Conservation (phyloP, 371 early-diverging fungal species). For the Smittium mucronatum region DNA sequence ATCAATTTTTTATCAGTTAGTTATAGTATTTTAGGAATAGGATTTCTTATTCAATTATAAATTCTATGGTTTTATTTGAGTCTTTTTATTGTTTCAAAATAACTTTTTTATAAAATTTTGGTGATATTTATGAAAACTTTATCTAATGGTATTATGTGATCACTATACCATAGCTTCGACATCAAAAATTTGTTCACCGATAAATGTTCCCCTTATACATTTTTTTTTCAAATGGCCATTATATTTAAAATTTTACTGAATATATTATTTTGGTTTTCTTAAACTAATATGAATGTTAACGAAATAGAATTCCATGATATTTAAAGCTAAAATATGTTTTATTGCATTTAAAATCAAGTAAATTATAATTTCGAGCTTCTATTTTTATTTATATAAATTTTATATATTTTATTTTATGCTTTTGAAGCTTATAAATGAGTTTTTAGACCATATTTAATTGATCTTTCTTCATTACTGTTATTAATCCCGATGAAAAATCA, state of each 20-base stretch:
- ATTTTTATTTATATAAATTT: background rate
- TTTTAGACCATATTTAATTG: background rate
- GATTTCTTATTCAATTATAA: background rate
- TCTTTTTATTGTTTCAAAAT: background rate
- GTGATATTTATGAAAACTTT: background rate
- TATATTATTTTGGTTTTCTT: background rate
- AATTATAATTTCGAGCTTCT: background rate
- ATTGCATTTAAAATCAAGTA: background rate
- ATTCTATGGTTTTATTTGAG: background rate
- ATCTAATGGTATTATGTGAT: background rate
- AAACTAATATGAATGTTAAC: background rate
- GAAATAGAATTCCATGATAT: background rate
- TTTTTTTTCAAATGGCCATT: background rate
- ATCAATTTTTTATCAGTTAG: background rate
- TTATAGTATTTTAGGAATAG: background rate
- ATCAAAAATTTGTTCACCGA: background rate
- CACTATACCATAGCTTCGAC: background rate
- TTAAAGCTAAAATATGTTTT: background rate
- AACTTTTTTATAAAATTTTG: background rate
- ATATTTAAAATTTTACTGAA: background rate
- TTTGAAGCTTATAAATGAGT: background rate
- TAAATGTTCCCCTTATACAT: background rate
- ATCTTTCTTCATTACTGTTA: background rate
- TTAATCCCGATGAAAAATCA: conserved; percentile 11
- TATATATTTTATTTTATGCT: background rate